Conservation (phyloP, 2,329 filamentous ascomycete genomes). For the Nigrograna mackinnonii region DNA sequence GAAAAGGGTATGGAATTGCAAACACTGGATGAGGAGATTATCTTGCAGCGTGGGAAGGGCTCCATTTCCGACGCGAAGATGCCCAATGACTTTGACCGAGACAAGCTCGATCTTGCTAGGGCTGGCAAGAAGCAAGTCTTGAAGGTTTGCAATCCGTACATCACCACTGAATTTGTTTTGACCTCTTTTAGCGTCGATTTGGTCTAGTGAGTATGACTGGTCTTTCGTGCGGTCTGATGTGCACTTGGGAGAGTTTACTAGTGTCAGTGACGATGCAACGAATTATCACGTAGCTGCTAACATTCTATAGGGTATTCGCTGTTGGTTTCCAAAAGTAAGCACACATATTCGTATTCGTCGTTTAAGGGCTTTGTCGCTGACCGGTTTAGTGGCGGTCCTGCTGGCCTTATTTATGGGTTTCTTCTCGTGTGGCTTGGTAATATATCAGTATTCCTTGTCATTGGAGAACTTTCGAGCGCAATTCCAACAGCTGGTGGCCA, state of each 20-base stretch:
- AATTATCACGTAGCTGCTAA: slow-evolving; percentile 1
- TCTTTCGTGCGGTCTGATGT: slow-evolving; percentile 40
- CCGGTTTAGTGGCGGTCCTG: slow-evolving; percentile 34
- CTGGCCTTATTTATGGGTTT: slow-evolving; percentile 41
- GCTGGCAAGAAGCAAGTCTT: slow-evolving; percentile 39
- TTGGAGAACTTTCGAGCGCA: slow-evolving; percentile 42
- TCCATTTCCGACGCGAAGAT: slow-evolving; percentile 28
- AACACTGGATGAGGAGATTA: slow-evolving; percentile 26
- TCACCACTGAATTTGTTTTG: slow-evolving; percentile 4
- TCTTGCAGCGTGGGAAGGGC: slow-evolving; percentile 22
- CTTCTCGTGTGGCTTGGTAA: slow-evolving; percentile 41
- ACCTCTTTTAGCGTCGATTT: slow-evolving; percentile 35
- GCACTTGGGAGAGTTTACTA: slow-evolving; percentile 42
- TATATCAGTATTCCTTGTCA: slow-evolving; percentile 39
- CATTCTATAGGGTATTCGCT: slow-evolving; percentile 28
- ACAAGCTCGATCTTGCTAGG: slow-evolving; percentile 37
- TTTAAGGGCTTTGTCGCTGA: slow-evolving; percentile 4
- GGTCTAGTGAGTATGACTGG: slow-evolving; percentile 41
- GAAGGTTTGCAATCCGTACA: slow-evolving; percentile 26
- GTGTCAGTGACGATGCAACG: slow-evolving; percentile 24
- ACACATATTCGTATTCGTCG: background rate
- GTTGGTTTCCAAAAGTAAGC: slow-evolving; percentile 41
- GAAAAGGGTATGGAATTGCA: slow-evolving; percentile 34
- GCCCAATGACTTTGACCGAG: slow-evolving; percentile 28
- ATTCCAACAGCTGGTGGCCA: slow-evolving; percentile 44